Evolutionary conservation across 345 rosid species (phyloP).

Genomic region (Eucalyptus globulus): DNA sequence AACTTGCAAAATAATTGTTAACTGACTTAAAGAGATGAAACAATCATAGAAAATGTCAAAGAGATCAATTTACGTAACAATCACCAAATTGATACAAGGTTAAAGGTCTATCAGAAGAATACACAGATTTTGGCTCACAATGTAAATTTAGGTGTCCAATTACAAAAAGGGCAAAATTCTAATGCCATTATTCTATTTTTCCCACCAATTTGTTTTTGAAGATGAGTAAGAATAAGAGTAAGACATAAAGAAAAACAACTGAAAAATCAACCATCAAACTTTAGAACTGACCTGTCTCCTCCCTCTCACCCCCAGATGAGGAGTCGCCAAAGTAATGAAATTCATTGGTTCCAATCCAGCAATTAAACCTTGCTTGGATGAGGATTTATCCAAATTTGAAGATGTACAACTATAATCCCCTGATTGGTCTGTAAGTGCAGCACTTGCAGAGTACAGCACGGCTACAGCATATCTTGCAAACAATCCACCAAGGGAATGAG

Average conservation of each 20-base stretch:
- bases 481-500: slow-evolving; percentile 98
- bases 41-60: neutral
- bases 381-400: slow-evolving; percentile 10
- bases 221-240: neutral
- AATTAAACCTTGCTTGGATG: slow-evolving; percentile 41
- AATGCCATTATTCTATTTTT: neutral
- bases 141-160: neutral
- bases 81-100: neutral
- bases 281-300: slow-evolving; percentile 75
- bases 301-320: slow-evolving; percentile 98
- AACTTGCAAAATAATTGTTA: neutral
- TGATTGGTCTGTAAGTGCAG: slow-evolving; percentile 3
- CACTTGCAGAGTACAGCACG: slow-evolving; percentile 47
- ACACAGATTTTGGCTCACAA: neutral
- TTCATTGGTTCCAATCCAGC: slow-evolving; percentile 88
- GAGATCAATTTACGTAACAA: neutral
- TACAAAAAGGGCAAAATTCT: neutral
- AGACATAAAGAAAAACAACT: neutral
- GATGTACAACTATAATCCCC: slow-evolving; percentile 10
- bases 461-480: slow-evolving; percentile 87
- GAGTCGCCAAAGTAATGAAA: slow-evolving; percentile 96
- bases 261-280: neutral
- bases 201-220: neutral
- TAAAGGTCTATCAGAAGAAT: neutral
- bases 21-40: neutral